Conservation (phyloP, 352 stramenopile genomes). For the Plasmopara viticola region DNA sequence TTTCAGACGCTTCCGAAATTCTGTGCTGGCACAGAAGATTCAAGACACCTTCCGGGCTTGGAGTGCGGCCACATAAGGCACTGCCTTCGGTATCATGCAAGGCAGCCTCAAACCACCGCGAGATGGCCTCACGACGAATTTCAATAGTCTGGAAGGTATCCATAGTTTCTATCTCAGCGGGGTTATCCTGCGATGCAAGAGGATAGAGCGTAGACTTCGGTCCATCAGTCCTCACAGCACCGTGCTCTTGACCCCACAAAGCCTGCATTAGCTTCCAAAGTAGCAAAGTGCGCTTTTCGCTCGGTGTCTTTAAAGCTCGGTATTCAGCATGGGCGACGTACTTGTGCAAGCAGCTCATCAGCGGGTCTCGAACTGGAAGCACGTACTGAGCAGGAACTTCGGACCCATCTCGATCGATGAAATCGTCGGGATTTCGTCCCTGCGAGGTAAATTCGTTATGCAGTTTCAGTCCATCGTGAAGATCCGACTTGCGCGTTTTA, state of each 20-base stretch:
- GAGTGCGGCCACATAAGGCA: constrained; percentile 7
- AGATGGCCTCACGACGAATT: constrained; percentile 63
- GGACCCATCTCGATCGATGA: constrained; percentile 23
- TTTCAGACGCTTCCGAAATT: constrained; percentile 48
- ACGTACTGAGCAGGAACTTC: constrained; percentile 34
- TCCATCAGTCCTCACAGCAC: constrained; percentile 19
- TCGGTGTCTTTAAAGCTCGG: constrained; percentile 9
- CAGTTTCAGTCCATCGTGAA: constrained; percentile 50
- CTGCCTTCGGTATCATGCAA: constrained; percentile 16
- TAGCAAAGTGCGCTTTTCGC: constrained; percentile 23
- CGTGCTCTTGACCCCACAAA: constrained; percentile 74
- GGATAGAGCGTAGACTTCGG: constrained; percentile 28
- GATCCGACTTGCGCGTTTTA: constrained; percentile 30
- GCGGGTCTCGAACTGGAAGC: constrained; percentile 37
- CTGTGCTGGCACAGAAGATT: constrained; percentile 48
- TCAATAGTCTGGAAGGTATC: constrained; percentile 66
- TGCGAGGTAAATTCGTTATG: constrained; percentile 48
- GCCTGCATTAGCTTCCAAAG: constrained; percentile 70
- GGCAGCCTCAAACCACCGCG: constrained; percentile 66
- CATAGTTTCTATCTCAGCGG: constrained; percentile 52
- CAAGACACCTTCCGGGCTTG: constrained; percentile 31
- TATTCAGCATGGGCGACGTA: constrained; percentile 49
- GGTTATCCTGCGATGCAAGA: constrained; percentile 52
- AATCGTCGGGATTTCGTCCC: constrained; percentile 19
- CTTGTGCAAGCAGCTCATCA: constrained; percentile 56